A percentile compares a stretch with the other conserved stretches of the same genome.
phyloP scores from a whole-genome alignment of 257 asterid species.

The Nicotiana undulata region DNA sequence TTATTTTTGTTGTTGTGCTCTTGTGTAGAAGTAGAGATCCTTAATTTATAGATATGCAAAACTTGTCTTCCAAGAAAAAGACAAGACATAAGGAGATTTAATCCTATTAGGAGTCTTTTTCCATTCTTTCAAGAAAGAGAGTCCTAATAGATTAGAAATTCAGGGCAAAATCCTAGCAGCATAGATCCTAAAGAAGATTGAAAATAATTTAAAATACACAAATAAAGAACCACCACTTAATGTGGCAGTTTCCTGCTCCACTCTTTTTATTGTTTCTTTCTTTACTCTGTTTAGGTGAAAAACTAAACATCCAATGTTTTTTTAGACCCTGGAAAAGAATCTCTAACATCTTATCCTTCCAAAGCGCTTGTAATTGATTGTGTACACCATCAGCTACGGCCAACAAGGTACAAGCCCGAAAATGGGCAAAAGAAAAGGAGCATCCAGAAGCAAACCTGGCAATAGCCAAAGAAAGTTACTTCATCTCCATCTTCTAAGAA shows the following conservation, averaged over 20 bases:
- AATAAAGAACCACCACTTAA: too few relatives aligned
- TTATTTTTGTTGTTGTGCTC: too few relatives aligned
- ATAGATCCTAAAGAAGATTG: too few relatives aligned
- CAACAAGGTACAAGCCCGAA: background rate
- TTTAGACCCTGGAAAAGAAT: background rate
- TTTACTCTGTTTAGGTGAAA: background rate
- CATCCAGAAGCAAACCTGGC: constrained; percentile 53
- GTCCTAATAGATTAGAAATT: too few relatives aligned
- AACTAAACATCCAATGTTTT: background rate
- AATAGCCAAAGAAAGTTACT: constrained; percentile 76
- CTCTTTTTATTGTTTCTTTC: background rate
- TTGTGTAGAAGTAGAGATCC: too few relatives aligned
- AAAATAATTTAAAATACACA: too few relatives aligned
- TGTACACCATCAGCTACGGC: background rate
- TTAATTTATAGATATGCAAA: too few relatives aligned
- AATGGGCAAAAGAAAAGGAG: background rate
- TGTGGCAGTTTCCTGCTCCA: background rate
- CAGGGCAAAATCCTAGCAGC: too few relatives aligned
- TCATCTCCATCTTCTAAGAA: constrained; percentile 91
- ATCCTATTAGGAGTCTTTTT: too few relatives aligned
- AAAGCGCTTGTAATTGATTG: background rate
- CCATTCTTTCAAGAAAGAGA: too few relatives aligned
- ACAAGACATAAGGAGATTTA: too few relatives aligned
- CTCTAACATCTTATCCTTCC: background rate
- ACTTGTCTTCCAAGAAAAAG: too few relatives aligned